Base-by-base conservation (phyloP, 805 yeast species). In the Ogataea trehalophila region DNA sequence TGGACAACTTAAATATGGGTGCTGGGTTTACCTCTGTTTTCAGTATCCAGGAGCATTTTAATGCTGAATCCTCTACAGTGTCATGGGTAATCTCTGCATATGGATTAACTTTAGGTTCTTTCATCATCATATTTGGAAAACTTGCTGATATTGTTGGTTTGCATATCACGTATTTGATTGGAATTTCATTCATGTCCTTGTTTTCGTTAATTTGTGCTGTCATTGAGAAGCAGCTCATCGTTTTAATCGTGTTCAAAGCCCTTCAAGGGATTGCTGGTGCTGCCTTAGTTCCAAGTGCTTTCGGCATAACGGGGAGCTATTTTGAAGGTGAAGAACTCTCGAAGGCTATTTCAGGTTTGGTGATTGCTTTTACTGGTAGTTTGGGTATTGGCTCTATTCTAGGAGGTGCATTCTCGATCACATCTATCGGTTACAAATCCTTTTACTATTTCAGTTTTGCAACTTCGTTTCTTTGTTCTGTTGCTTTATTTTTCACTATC, bases 261-360 rank as follows among this genome's bases (percentile, higher is more conserved):
- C 43, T 75, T 1, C 79, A 74, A 53, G 79, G 79, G 13, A 54
- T 73, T 6, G 64, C 70, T 16, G 79, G 71, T 1, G 68, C 77
- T 1, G 63, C 69, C 5, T 47, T 70, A 9, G 58, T 75, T 16
- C 79, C 78, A 2, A 50, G 56, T 36, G 49, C 53, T 2, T 43
- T 52, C 44, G 57, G 58, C 0, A 16, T 62, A 6, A 50, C 57
- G 6, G 63, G 56, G 2, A 52, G 54, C 42, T 60, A 60, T 42
- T 62, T 53, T 42, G 42, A 44, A 11, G 62, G 60, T 8, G 35
- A 47, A 4, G 33, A 47, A 13, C 40, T 60, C 23, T 37, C 33
- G 7, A 13, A 7, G 5, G 59, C 62, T 6, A 47, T 59, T 40
- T 40, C 39, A 15, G 36, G 39, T 2, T 41, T 62, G 5, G 23